phyloP scores from a whole-genome alignment of 2,329 filamentous ascomycete genomes.

The Claviceps sp. region DNA sequence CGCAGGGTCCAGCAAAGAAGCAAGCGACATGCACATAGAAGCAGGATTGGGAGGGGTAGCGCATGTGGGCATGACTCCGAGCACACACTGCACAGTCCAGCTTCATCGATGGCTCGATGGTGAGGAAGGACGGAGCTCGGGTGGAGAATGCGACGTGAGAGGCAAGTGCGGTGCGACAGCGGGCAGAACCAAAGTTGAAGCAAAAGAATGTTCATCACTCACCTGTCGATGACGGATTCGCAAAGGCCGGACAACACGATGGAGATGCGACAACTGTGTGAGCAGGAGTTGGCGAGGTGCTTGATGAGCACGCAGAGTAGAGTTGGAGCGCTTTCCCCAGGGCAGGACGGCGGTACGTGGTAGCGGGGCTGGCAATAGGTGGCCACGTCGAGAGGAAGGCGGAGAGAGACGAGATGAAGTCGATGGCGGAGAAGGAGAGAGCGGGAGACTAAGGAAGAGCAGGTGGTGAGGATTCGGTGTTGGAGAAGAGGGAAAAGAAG shows the following conservation, averaged over 20 bases:
- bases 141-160: not conserved
- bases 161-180: not conserved
- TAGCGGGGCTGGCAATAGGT: slow-evolving; percentile 1
- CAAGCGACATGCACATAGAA: not conserved
- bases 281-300: not conserved
- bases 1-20: not conserved
- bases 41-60: too few relatives aligned
- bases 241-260: not conserved
- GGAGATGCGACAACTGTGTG: not conserved
- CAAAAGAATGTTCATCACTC: not conserved
- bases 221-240: not conserved
- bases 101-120: not conserved
- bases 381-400: not conserved
- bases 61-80: not conserved
- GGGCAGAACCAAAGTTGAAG: not conserved
- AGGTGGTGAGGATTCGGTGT: not conserved
- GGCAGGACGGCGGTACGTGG: slow-evolving; percentile 3
- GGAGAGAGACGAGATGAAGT: not conserved
- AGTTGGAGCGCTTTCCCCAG: not conserved
- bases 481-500: slow-evolving; percentile 4
- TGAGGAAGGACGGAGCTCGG: not conserved
- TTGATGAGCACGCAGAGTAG: not conserved
- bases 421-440: not conserved
- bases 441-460: not conserved
- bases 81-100: not conserved